phyloP scores from a whole-genome alignment of 2,329 filamentous ascomycete species.

The Trichoderma atrobrunneum region DNA sequence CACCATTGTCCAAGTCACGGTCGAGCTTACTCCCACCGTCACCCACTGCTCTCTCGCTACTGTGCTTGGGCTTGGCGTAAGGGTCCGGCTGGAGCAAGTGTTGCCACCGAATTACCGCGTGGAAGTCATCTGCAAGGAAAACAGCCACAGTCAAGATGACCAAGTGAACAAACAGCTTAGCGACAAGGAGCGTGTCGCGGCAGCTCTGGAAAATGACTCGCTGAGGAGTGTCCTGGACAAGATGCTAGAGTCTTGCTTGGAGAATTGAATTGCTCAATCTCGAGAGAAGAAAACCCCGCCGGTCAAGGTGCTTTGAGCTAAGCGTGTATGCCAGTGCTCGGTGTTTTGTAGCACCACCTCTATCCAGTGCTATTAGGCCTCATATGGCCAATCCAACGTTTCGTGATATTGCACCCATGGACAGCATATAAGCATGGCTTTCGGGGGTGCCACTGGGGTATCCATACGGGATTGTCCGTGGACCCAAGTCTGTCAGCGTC shows the following conservation, averaged over 20 bases:
- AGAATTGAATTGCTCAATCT: neutral
- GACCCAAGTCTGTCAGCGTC: neutral
- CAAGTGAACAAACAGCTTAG: slow-evolving; percentile 96
- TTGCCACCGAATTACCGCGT: slow-evolving; percentile 88
- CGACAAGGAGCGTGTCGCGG: slow-evolving; percentile 95
- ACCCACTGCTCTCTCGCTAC: slow-evolving; percentile 96
- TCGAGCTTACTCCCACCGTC: slow-evolving; percentile 93
- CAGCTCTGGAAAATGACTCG: slow-evolving; percentile 89
- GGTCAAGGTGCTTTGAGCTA: neutral
- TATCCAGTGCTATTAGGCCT: neutral
- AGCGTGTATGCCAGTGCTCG: neutral
- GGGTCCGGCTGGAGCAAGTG: slow-evolving; percentile 85
- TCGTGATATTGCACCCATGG: neutral
- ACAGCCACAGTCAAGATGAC: slow-evolving; percentile 90
- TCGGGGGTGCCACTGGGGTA: neutral
- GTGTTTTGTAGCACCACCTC: neutral
- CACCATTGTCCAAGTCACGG: slow-evolving; percentile 69
- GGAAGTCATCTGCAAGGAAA: slow-evolving; percentile 91
- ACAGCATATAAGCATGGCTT: neutral
- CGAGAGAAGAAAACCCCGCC: neutral
- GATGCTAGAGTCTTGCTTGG: slow-evolving; percentile 70
- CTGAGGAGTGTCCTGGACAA: slow-evolving; percentile 84
- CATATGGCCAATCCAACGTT: neutral
- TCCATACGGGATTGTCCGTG: neutral
- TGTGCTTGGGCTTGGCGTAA: slow-evolving; percentile 89